phyloP scores from a whole-genome alignment of 163 green algal genomes.

The Scenedesmus sp. region DNA sequence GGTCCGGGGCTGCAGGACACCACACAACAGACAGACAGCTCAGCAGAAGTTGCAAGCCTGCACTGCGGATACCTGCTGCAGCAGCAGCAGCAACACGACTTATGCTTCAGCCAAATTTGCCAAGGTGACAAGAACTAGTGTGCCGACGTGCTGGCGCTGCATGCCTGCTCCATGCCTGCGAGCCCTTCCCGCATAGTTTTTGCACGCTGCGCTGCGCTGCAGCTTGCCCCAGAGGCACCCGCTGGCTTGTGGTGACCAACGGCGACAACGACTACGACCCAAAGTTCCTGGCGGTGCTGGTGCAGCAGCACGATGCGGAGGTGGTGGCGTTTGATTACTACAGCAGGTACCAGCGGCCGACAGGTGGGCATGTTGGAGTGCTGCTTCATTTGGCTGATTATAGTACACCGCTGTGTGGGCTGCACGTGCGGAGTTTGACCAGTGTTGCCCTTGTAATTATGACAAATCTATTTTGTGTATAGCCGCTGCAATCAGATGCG shows the following conservation, averaged over 20 bases:
- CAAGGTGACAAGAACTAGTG: too few relatives aligned
- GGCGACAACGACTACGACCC: conserved; percentile 89
- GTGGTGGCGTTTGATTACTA: conserved; percentile 90
- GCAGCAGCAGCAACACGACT: background rate
- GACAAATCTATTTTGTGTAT: too few relatives aligned
- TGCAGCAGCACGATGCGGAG: conserved; percentile 60
- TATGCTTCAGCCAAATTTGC: too few relatives aligned
- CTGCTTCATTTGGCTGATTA: too few relatives aligned
- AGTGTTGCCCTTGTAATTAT: too few relatives aligned
- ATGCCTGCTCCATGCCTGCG: background rate
- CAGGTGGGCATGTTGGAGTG: conserved; percentile 57
- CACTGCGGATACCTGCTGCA: background rate
- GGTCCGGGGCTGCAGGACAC: conserved; percentile 56
- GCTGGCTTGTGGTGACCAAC: conserved; percentile 91
- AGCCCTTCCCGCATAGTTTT: background rate
- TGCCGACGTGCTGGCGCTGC: background rate
- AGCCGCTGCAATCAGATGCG: too few relatives aligned
- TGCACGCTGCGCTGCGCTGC: conserved; percentile 13
- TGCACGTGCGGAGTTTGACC: too few relatives aligned
- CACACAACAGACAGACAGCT: too few relatives aligned
- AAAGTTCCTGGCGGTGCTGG: conserved; percentile 69
- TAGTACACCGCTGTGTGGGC: too few relatives aligned
- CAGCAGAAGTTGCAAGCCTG: background rate
- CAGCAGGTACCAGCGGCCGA: conserved; percentile 85
- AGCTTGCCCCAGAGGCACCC: conserved; percentile 72